Conservation (phyloP, 2,329 filamentous ascomycete species). For the Colletotrichum tofieldiae region DNA sequence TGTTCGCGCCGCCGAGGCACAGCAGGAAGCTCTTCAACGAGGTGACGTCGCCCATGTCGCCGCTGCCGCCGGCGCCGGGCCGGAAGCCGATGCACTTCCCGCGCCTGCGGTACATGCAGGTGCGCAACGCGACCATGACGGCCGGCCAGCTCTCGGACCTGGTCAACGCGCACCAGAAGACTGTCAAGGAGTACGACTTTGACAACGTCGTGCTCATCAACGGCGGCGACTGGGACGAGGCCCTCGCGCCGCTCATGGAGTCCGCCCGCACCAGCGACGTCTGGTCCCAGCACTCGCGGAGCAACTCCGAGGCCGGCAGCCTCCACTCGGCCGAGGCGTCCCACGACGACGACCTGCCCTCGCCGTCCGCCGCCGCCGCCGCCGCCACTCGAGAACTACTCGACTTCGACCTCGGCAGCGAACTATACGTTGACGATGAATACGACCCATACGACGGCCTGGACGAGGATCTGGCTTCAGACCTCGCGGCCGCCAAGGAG, state of each 20-base stretch:
- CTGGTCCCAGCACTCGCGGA: slow-evolving; percentile 59
- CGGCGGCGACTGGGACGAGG: slow-evolving; percentile 84
- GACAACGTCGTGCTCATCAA: slow-evolving; percentile 80
- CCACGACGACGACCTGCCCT: slow-evolving; percentile 55
- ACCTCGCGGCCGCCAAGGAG: slow-evolving; percentile 53
- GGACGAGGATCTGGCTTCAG: slow-evolving; percentile 52
- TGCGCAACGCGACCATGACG: slow-evolving; percentile 82
- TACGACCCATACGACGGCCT: slow-evolving; percentile 54
- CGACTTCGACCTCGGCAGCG: slow-evolving; percentile 53
- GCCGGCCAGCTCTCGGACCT: slow-evolving; percentile 79
- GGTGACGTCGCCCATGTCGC: slow-evolving; percentile 76
- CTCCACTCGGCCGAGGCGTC: slow-evolving; percentile 47
- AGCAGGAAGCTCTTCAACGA: slow-evolving; percentile 75
- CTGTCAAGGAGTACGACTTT: slow-evolving; percentile 84
- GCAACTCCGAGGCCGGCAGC: slow-evolving; percentile 51
- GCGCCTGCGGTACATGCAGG: slow-evolving; percentile 76
- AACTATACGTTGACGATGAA: slow-evolving; percentile 37
- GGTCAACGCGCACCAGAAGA: slow-evolving; percentile 76
- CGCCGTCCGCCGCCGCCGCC: slow-evolving; percentile 68
- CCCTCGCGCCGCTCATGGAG: slow-evolving; percentile 79
- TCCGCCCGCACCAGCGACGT: slow-evolving; percentile 53
- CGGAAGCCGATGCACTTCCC: slow-evolving; percentile 76
- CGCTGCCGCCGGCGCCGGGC: slow-evolving; percentile 67
- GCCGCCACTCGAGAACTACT: slow-evolving; percentile 68
- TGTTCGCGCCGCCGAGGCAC: slow-evolving; percentile 72